These are phyloP conservation scores for Fimicolochytrium jonesii DNA, from an alignment of 192 early-diverging fungal genomes.

Conservation along the genomic window DNA sequence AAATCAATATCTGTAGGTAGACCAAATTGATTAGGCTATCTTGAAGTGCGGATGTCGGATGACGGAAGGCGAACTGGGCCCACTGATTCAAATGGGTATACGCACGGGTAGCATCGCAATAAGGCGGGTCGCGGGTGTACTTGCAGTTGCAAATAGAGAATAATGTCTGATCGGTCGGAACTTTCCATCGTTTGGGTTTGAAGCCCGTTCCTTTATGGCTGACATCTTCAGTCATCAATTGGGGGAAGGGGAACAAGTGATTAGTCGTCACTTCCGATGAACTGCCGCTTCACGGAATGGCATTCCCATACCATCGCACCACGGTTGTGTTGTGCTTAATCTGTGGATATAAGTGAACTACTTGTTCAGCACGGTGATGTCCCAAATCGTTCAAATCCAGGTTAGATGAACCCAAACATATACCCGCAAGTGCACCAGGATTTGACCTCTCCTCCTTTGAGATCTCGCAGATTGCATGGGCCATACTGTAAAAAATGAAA, in stretches of 20 bases:
- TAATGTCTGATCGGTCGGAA: slow-evolving; percentile 10
- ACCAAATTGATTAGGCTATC: neutral
- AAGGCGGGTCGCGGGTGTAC: slow-evolving; percentile 15
- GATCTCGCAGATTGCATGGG: slow-evolving; percentile 5
- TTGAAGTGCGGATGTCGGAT: neutral
- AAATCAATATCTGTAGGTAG: slow-evolving; percentile 4
- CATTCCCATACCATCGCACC: slow-evolving; percentile 19
- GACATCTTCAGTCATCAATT: neutral
- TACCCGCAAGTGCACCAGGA: slow-evolving; percentile 23
- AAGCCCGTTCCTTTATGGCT: slow-evolving; percentile 11
- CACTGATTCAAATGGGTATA: no score
- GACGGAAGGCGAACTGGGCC: neutral
- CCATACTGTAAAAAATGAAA: slow-evolving; percentile 12
- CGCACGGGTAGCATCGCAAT: slow-evolving; percentile 20
- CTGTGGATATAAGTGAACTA: neutral
- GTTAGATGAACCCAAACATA: neutral
- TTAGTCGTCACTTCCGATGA: neutral
- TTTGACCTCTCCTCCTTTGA: slow-evolving; percentile 11
- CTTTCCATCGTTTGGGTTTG: slow-evolving; percentile 16
- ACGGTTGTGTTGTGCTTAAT: slow-evolving; percentile 18
- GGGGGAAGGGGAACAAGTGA: neutral
- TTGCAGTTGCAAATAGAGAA: slow-evolving; percentile 23
- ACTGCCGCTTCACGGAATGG: neutral
- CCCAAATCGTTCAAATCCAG: no score
- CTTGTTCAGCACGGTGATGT: neutral